A percentile compares a stretch with the other conserved stretches of the same genome.
These are phyloP conservation scores for Rhodotorula babjevae DNA, from an alignment of 768 basidiomycete genomes.

Conservation along the genomic window DNA sequence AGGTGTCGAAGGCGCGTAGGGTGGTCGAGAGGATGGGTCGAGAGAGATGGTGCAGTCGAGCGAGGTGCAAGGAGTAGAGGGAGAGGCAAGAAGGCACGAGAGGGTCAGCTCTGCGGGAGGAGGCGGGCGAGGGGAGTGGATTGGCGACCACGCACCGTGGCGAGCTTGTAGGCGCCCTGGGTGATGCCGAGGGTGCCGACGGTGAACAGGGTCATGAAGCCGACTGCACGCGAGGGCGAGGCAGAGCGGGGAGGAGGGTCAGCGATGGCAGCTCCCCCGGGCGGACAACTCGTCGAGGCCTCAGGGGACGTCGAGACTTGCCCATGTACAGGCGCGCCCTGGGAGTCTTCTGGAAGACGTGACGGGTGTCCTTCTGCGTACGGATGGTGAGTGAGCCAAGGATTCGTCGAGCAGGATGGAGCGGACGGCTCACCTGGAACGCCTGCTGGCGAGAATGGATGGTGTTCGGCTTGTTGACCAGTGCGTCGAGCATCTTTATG, in stretches of 20 bases:
- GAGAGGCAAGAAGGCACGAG: not conserved
- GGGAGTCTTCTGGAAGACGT: slow-evolving; percentile 36
- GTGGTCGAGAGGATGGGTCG: too few species aligned
- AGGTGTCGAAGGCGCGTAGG: not conserved
- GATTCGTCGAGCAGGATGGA: not conserved
- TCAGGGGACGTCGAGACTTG: not conserved
- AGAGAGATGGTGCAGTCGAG: too few species aligned
- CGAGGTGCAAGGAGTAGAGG: too few species aligned
- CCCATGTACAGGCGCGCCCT: slow-evolving; percentile 38
- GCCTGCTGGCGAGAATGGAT: slow-evolving; percentile 10
- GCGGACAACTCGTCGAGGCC: not conserved
- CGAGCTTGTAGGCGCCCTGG: slow-evolving; percentile 30
- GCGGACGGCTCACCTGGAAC: slow-evolving; percentile 8
- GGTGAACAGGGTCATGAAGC: slow-evolving; percentile 34
- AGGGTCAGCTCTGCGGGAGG: not conserved
- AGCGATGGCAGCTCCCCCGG: not conserved
- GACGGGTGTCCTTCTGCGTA: slow-evolving; percentile 24
- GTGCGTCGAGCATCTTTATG: slow-evolving; percentile 16
- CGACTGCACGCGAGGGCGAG: slow-evolving; percentile 1
- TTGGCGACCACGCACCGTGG: slow-evolving; percentile 8
- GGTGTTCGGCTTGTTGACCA: slow-evolving; percentile 19
- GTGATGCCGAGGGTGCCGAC: slow-evolving; percentile 26
- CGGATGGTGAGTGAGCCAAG: too few species aligned
- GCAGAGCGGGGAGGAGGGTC: not conserved
- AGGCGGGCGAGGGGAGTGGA: too few species aligned